A percentile compares a stretch with the other conserved stretches of the same genome.
Evolutionary conservation across 352 stramenopile genomes (phyloP).

Genomic region (Globisporangium okanoganense): DNA sequence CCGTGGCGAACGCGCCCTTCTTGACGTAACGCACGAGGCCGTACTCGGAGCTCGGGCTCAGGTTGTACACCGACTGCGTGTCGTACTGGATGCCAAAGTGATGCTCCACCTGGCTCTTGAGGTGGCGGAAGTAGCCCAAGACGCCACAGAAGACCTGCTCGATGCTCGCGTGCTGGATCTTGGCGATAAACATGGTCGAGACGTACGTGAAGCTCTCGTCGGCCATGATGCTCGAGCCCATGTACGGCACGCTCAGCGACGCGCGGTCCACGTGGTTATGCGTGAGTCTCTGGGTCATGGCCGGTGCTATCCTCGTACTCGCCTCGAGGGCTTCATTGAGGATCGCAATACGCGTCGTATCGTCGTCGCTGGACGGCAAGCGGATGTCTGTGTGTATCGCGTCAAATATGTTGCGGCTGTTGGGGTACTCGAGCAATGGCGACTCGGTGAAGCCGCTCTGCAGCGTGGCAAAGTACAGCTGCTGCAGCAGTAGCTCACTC

Average conservation of each 20-base stretch:
- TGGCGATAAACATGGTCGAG: constrained; percentile 4
- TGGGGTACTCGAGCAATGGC: constrained; percentile 1
- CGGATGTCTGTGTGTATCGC: not conserved
- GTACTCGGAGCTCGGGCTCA: not conserved
- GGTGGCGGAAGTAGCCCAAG: not conserved
- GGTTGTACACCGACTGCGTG: not conserved
- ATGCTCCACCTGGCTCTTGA: not conserved
- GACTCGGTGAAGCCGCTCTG: constrained; percentile 2
- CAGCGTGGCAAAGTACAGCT: not conserved
- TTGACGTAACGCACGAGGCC: constrained; percentile 2
- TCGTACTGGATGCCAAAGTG: constrained; percentile 5
- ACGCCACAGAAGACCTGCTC: not conserved
- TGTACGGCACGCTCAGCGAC: constrained; percentile 1
- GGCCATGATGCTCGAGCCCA: not conserved
- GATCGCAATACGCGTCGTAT: not conserved
- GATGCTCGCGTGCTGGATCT: not conserved
- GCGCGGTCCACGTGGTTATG: not conserved
- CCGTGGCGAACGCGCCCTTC: not conserved
- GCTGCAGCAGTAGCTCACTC: not conserved
- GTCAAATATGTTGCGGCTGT: not conserved
- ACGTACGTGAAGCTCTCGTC: constrained; percentile 4
- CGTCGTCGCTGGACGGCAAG: not conserved
- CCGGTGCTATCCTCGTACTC: not conserved
- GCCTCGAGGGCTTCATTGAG: not conserved
- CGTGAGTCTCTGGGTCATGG: not conserved